A percentile compares a stretch with the other conserved stretches of the same genome.
Conservation (phyloP, 2,329 filamentous ascomycete species). For the Myotisia sp. region DNA sequence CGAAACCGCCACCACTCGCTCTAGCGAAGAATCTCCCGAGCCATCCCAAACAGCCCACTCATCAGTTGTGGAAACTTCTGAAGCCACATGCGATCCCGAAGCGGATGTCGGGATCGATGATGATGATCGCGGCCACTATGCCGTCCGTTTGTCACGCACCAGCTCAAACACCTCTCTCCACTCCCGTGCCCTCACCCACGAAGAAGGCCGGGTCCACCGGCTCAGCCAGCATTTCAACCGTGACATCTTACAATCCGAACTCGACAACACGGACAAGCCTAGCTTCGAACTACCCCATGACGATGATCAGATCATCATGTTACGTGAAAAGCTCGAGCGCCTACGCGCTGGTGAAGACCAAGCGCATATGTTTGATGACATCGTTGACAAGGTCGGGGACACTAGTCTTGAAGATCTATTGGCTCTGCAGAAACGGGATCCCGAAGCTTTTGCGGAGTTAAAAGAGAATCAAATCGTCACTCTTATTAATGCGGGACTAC, state of each 20-base stretch:
- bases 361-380: constrained; percentile 15
- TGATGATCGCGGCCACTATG: constrained; percentile 30
- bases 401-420: constrained; percentile 33
- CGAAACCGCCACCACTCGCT: constrained; percentile 15
- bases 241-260: constrained; percentile 39
- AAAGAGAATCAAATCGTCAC: constrained; percentile 34
- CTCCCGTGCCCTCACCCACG: constrained; percentile 48
- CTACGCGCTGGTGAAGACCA: constrained; percentile 25
- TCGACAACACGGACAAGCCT: constrained; percentile 11
- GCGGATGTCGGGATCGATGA: constrained; percentile 24
- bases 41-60: constrained; percentile 20
- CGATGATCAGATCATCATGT: constrained; percentile 31
- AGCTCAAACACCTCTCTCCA: constrained; percentile 55
- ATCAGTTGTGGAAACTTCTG: constrained; percentile 9
- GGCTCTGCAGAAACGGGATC: constrained; percentile 29
- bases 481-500: constrained; percentile 30
- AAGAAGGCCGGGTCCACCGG: constrained; percentile 57
- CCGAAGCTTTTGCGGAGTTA: constrained; percentile 31
- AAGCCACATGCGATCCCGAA: constrained; percentile 28
- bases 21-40: constrained; percentile 19
- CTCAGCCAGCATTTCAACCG: constrained; percentile 53
- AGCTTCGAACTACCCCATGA: constrained; percentile 23
- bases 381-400: constrained; percentile 31
- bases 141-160: constrained; percentile 41
- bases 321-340: constrained; percentile 31